Percentiles rank a stretch among this genome's conserved stretches.
Conservation (phyloP, 2,329 filamentous ascomycete species). For the Colletotrichum truncatum region DNA sequence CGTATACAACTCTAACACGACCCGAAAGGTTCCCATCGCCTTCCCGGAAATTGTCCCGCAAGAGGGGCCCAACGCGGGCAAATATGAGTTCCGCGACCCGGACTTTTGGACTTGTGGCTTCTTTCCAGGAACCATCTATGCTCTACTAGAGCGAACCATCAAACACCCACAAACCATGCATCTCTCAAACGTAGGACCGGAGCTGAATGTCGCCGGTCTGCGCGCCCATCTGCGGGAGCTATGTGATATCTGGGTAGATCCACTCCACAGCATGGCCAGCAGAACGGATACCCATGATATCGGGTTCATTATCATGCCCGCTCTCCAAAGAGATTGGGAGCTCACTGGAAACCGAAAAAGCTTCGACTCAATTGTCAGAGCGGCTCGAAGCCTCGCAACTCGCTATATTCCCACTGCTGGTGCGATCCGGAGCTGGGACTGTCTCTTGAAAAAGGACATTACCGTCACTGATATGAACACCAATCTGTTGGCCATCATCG, state of each 20-base stretch:
- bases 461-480: constrained; percentile 38
- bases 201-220: not conserved
- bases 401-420: constrained; percentile 50
- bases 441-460: constrained; percentile 40
- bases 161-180: constrained; percentile 37
- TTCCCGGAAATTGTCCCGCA: constrained; percentile 45
- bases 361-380: constrained; percentile 49
- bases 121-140: constrained; percentile 48
- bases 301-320: constrained; percentile 62
- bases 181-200: not conserved
- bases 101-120: constrained; percentile 54
- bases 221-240: constrained; percentile 30
- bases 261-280: constrained; percentile 46
- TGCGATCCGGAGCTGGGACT: constrained; percentile 60
- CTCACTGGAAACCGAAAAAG: constrained; percentile 50
- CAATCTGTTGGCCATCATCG: constrained; percentile 50
- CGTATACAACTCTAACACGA: not conserved
- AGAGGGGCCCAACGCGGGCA: constrained; percentile 35
- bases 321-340: constrained; percentile 56
- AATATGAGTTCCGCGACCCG: constrained; percentile 39
- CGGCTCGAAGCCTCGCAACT: constrained; percentile 53
- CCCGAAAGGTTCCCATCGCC: constrained; percentile 2
- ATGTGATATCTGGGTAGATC: constrained; percentile 41
- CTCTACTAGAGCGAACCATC: constrained; percentile 43
- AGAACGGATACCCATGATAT: constrained; percentile 63